Percentiles rank a stretch among this genome's conserved stretches.
These are phyloP conservation scores for Diaporthe nobilis DNA, from an alignment of 2,329 filamentous ascomycete species.

Conservation along the genomic window DNA sequence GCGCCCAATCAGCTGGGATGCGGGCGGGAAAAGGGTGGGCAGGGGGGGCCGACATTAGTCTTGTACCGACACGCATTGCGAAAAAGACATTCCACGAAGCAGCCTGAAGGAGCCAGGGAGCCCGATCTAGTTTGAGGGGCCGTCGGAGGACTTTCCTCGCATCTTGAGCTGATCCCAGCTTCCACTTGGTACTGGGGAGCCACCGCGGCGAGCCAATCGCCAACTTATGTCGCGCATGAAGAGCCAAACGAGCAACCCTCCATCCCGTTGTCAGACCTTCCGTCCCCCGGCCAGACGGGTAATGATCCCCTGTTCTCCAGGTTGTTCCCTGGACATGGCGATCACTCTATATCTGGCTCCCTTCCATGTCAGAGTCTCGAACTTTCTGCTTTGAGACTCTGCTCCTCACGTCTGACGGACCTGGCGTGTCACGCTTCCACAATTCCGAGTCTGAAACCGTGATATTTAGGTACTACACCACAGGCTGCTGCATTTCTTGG, in stretches of 20 bases:
- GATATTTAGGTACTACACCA: neutral
- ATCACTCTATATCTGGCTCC: conserved; percentile 20
- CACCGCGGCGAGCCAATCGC: conserved; percentile 11
- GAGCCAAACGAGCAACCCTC: conserved; percentile 24
- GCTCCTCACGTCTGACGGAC: conserved; percentile 1
- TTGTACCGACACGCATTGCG: neutral
- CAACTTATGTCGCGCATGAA: conserved; percentile 24
- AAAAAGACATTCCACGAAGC: conserved; percentile 19
- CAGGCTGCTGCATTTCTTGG: conserved; percentile 5
- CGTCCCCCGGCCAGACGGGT: conserved; percentile 9
- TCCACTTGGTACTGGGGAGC: neutral
- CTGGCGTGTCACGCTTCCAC: conserved; percentile 2
- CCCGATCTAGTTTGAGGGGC: neutral
- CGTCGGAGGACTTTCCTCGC: neutral
- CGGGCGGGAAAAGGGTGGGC: neutral
- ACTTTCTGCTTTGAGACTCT: neutral
- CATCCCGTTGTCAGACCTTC: conserved; percentile 15
- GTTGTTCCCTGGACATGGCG: conserved; percentile 8
- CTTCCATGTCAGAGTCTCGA: conserved; percentile 26
- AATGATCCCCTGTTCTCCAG: conserved; percentile 17
- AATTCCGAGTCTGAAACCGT: neutral
- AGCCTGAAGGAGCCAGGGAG: conserved; percentile 2
- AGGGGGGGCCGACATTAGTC: neutral
- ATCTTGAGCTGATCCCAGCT: neutral
- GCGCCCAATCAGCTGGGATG: conserved; percentile 8